phyloP scores from a whole-genome alignment of 1,139 yeast species.

The Torulaspora globosa region DNA sequence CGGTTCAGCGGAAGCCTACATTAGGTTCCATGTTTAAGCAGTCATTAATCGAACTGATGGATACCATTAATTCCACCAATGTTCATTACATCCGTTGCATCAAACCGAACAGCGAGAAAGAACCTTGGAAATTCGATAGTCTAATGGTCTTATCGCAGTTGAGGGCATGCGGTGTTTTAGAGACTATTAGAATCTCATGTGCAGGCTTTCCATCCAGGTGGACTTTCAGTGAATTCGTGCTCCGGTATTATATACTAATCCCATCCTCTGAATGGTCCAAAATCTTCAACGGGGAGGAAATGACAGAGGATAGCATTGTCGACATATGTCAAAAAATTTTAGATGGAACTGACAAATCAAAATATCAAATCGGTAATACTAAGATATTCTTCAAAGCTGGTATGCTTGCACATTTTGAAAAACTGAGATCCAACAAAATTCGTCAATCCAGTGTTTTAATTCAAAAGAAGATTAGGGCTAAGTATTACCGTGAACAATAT shows the following conservation, averaged over 20 bases:
- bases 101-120: constrained; percentile 90
- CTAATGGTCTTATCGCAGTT: constrained; percentile 92
- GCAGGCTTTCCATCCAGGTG: constrained; percentile 98
- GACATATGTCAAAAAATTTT: constrained; percentile 67
- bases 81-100: constrained; percentile 97
- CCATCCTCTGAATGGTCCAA: constrained; percentile 67
- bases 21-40: constrained; percentile 91
- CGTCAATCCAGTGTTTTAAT: constrained; percentile 74
- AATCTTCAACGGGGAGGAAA: constrained; percentile 48
- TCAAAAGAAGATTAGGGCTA: constrained; percentile 78
- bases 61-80: constrained; percentile 86
- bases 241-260: constrained; percentile 78
- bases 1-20: constrained; percentile 78
- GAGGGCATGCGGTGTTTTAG: constrained; percentile 98
- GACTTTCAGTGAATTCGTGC: constrained; percentile 91
- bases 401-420: constrained; percentile 87
- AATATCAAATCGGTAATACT: constrained; percentile 82
- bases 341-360: constrained; percentile 52
- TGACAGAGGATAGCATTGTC: constrained; percentile 56
- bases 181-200: constrained; percentile 92
- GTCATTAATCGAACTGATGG: constrained; percentile 89
- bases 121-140: constrained; percentile 95
- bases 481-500: constrained; percentile 59
- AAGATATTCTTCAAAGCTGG: constrained; percentile 97
- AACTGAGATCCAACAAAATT: constrained; percentile 73